Conservation (phyloP, 2,329 filamentous ascomycete genomes). For the Neopestalotiopsis rosae region DNA sequence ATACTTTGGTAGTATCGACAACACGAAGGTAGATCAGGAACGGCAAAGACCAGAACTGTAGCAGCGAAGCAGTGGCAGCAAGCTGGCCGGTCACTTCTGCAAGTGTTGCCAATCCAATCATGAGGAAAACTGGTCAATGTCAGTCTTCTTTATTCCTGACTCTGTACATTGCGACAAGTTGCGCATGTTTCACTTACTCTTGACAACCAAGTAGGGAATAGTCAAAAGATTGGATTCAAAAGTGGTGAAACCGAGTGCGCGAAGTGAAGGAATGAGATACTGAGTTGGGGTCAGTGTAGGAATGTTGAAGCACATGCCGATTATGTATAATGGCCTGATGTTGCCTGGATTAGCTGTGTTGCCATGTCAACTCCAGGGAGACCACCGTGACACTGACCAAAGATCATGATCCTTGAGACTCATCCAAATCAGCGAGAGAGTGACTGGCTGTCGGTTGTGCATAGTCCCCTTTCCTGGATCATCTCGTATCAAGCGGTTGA, state of each 20-base stretch:
- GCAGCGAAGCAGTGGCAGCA: constrained; percentile 49
- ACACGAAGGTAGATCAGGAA: constrained; percentile 58
- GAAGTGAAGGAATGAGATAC: constrained; percentile 45
- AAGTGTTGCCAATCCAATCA: constrained; percentile 41
- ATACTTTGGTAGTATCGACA: constrained; percentile 41
- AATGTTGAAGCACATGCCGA: constrained; percentile 13
- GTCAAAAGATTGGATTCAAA: constrained; percentile 16
- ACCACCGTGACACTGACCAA: not conserved
- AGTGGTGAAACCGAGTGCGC: constrained; percentile 7
- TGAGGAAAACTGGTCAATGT: constrained; percentile 36
- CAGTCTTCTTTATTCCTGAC: not conserved
- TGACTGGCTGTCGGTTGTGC: constrained; percentile 16
- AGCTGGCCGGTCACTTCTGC: constrained; percentile 53
- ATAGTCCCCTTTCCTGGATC: constrained; percentile 16
- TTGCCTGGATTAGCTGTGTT: not conserved
- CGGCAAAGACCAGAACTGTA: constrained; percentile 65
- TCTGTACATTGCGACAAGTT: too few relatives aligned
- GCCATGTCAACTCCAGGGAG: not conserved
- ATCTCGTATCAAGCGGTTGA: constrained; percentile 55
- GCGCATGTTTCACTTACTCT: constrained; percentile 36
- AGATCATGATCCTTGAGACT: constrained; percentile 16
- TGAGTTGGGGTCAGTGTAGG: constrained; percentile 10
- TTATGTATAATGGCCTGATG: constrained; percentile 49
- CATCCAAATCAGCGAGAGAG: constrained; percentile 14
- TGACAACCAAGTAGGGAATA: constrained; percentile 10